Base-by-base conservation (phyloP, 345 rosid species). In the Bretschneidera sinensis region DNA sequence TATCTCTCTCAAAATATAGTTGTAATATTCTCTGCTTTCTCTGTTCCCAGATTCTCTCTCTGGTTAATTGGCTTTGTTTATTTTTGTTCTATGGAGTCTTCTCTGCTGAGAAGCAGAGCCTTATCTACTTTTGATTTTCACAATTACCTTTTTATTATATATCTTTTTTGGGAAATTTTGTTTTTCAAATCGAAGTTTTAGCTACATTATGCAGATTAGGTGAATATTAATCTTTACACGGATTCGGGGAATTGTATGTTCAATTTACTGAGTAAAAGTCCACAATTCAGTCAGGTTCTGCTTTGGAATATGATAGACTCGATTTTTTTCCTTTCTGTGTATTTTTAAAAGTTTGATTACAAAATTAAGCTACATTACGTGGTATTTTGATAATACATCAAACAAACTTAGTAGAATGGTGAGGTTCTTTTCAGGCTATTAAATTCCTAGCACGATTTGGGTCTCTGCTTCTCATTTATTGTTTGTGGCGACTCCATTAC, bases 151-250 rank as follows among this genome's bases (percentile, higher is more conserved):
- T n/a, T n/a, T n/a, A n/a, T n/a, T n/a, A n/a, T n/a, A n/a, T n/a
- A n/a, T n/a, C n/a, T n/a, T n/a, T n/a, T n/a, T n/a, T n/a, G n/a
- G n/a, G n/a, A n/a, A n/a, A n/a, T n/a, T n/a, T n/a, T n/a, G n/a
- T 33, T 11, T 55, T 22, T 54, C 11, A 43, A 0, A 7, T 55
- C 53, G 31, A 45, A 51, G 31, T 57, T 47, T 57, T 22, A 67
- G 67, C 74, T 69, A 11, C 78, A 75, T 75, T 75, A 21, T 52
- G 24, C 11, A 19, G 24, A 25, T 56, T 28, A 2, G 5, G 8
- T 28, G 33, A 28, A 28, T 28, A 28, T 3, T 8, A 28, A 28
- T 28, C 33, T 28, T 28, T 8, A 28, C 33, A 8, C 33, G 33
- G 5, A n/a, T 28, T 28, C 33, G 33, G 33, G n/a, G n/a, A n/a